A percentile compares a stretch with the other conserved stretches of the same genome.
These are phyloP conservation scores for Pittosporum tobira DNA, from an alignment of 129 eudicot genomes.

Conservation along the genomic window DNA sequence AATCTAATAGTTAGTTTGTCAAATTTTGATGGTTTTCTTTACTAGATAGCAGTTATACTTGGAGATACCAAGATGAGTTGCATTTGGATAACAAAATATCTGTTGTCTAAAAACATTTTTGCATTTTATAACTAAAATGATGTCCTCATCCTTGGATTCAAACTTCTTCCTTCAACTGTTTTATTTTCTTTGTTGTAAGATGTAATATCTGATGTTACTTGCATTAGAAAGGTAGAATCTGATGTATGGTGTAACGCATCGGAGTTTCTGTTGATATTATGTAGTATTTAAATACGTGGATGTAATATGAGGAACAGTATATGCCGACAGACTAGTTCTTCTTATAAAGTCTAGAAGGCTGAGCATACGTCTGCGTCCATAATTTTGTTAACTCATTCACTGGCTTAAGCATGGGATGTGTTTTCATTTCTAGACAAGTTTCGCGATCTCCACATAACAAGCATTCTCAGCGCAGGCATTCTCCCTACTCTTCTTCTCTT, in stretches of 20 bases:
- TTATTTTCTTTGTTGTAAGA: background rate
- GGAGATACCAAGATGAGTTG: background rate
- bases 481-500: constrained; percentile 98
- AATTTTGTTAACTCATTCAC: constrained; percentile 40
- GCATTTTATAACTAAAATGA: background rate
- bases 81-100: background rate
- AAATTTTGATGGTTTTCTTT: background rate
- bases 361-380: constrained; percentile 18
- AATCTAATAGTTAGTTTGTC: background rate
- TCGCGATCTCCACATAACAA: constrained; percentile 99
- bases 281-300: constrained; percentile 11
- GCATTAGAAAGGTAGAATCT: background rate
- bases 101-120: background rate
- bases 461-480: constrained; percentile 99
- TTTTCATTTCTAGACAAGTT: constrained; percentile 88
- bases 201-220: background rate
- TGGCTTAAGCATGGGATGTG: constrained; percentile 75
- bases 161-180: background rate
- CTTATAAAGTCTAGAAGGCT: constrained; percentile 14
- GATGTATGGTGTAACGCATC: background rate
- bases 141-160: background rate
- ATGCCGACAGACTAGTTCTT: constrained; percentile 5
- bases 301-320: constrained; percentile 11
- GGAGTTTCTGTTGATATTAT: background rate
- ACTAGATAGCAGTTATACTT: background rate